Conservation (phyloP, 1,284 basidiomycete species). For the Ganoderma leucocontextum region DNA sequence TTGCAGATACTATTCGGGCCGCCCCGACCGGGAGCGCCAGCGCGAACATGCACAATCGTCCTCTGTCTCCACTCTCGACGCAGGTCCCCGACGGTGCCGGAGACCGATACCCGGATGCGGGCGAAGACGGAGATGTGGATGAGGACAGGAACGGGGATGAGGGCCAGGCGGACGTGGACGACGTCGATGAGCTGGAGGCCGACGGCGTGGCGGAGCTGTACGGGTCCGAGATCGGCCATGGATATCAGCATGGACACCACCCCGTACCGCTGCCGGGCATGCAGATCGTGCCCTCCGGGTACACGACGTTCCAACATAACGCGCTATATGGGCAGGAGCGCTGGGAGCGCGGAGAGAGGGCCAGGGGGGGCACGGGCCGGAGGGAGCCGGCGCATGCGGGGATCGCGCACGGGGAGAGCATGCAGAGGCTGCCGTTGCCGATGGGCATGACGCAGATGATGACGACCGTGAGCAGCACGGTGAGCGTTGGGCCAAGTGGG, state of each 20-base stretch:
- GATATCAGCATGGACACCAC: slow-evolving; percentile 6
- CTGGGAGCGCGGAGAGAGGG: not conserved
- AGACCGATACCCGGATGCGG: slow-evolving; percentile 7
- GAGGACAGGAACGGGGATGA: slow-evolving; percentile 2
- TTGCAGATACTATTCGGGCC: slow-evolving; percentile 14
- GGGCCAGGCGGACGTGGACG: slow-evolving; percentile 12
- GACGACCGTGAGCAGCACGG: slow-evolving; percentile 39
- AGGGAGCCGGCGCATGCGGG: slow-evolving; percentile 25
- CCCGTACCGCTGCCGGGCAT: slow-evolving; percentile 31
- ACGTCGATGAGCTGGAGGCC: slow-evolving; percentile 12
- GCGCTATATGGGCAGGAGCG: slow-evolving; percentile 22
- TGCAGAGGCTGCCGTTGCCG: slow-evolving; percentile 30
- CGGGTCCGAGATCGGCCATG: slow-evolving; percentile 17
- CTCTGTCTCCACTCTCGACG: slow-evolving; percentile 34
- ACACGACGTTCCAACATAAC: slow-evolving; percentile 31
- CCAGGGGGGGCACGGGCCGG: slow-evolving; percentile 6
- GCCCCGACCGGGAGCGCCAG: slow-evolving; percentile 13
- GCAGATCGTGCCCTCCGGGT: slow-evolving; percentile 31
- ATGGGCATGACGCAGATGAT: slow-evolving; percentile 37
- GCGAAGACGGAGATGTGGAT: slow-evolving; percentile 10
- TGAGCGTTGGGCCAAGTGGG: slow-evolving; percentile 43
- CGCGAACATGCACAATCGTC: slow-evolving; percentile 19
- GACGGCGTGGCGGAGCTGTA: slow-evolving; percentile 6
- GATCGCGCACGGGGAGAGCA: slow-evolving; percentile 25
- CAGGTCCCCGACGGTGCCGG: slow-evolving; percentile 25